Conservation (phyloP, 2,329 filamentous ascomycete genomes). For the Coniella lustricola region DNA sequence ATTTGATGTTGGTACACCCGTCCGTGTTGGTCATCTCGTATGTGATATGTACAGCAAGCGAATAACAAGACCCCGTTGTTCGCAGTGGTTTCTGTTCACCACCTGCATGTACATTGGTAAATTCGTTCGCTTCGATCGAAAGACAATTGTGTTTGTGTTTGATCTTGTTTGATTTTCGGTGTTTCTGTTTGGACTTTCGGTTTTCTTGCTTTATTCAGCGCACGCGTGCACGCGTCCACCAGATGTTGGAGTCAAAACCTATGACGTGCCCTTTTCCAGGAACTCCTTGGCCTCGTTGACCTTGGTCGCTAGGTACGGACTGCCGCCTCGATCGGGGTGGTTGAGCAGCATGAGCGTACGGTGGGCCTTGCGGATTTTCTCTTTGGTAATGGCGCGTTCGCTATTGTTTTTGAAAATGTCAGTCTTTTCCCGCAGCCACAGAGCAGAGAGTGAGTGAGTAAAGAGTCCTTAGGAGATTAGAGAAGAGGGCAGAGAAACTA, state of each 20-base stretch:
- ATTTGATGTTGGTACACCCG: conserved; percentile 10
- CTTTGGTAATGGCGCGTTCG: conserved; percentile 80
- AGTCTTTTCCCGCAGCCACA: not conserved
- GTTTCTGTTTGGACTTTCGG: no score
- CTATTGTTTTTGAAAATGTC: conserved; percentile 37
- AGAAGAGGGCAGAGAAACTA: conserved; percentile 23
- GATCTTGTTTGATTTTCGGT: no score
- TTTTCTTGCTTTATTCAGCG: no score
- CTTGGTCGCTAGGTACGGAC: conserved; percentile 93
- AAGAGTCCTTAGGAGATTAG: not conserved
- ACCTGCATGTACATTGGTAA: no score
- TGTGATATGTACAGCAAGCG: no score
- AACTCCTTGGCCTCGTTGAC: conserved; percentile 98
- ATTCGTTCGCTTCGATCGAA: no score
- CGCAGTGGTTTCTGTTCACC: no score
- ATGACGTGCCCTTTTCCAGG: conserved; percentile 62
- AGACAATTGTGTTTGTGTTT: no score
- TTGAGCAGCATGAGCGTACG: conserved; percentile 94
- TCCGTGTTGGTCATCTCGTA: no score
- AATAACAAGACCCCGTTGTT: not conserved
- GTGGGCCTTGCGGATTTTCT: conserved; percentile 92
- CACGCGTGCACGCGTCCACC: no score
- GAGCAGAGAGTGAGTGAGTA: not conserved
- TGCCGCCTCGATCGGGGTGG: conserved; percentile 94
- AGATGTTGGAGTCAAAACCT: no score